A percentile compares a stretch with the other conserved stretches of the same genome.
phyloP scores from a whole-genome alignment of 257 asterid species.

The Agastache rugosa region DNA sequence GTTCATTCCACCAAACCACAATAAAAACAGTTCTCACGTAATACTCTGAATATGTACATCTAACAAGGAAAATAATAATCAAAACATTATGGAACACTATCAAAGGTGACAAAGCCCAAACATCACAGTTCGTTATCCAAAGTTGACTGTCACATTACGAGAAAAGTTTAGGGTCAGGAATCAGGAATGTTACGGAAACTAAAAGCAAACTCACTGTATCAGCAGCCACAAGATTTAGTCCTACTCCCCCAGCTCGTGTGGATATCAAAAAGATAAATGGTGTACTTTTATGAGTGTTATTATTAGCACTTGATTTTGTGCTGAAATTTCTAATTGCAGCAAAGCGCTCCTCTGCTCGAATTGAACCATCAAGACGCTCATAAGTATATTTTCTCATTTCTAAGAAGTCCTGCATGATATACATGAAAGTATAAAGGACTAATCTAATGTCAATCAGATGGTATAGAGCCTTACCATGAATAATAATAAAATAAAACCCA shows the following conservation, averaged over 20 bases:
- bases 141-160: slow-evolving; percentile 13
- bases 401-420: slow-evolving; percentile 71
- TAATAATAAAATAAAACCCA: slow-evolving; percentile 33
- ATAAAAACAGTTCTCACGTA: not conserved
- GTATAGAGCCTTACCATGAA: slow-evolving; percentile 26
- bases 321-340: slow-evolving; percentile 94
- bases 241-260: slow-evolving; percentile 99
- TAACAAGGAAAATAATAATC: slow-evolving; percentile 4
- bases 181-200: not conserved
- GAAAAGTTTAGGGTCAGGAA: slow-evolving; percentile 8
- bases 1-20: not conserved
- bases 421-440: slow-evolving; percentile 26
- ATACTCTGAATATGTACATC: slow-evolving; percentile 26
- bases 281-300: slow-evolving; percentile 41
- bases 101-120: slow-evolving; percentile 8
- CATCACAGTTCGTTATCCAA: not conserved
- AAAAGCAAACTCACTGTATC: slow-evolving; percentile 73
- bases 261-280: slow-evolving; percentile 89
- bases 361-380: slow-evolving; percentile 97
- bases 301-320: slow-evolving; percentile 48
- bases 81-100: not conserved
- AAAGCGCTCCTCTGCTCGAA: slow-evolving; percentile 96
- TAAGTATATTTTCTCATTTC: slow-evolving; percentile 84
- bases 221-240: slow-evolving; percentile 97
- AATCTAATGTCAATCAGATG: slow-evolving; percentile 17